Evolutionary conservation across 305 asterid genomes (phyloP), one percentile per base, ranked within the genome.

Genomic region (Stenogyne calaminthoides): DNA sequence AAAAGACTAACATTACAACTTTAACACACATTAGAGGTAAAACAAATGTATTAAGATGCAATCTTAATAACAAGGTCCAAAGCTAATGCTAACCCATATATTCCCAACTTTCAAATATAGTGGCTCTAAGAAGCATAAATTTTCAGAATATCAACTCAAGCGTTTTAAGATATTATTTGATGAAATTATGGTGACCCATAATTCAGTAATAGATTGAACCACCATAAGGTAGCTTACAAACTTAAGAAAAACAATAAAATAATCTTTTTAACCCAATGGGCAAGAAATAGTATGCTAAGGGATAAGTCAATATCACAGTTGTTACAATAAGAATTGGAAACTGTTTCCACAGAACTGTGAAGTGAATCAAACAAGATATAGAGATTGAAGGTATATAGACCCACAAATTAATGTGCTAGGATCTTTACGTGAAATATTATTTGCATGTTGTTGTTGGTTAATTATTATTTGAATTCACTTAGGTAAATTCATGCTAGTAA

Each of bases 1-100:
- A 42, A 55, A 72, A 55, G 37, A 34, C 36, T 19, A 65, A 15
- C 42, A 39, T 32, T 71, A 73, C 54, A 60, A 69, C 65, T 61
- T 52, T 60, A 60, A 70, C 52, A 66, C 51, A 47, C 69, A 55
- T 34, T 54, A 55, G 55, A 81, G 71, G 63, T 59, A 16, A 61
- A 34, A 70, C 49, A 69, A 34, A 69, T 73, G 56, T 63, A 52
- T 60, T 16, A n/a, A 12, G 66, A 63, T 68, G 61, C 66, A 42
- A 46, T 42, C 34, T 52, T 56, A 66, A 55, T 46, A 11, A 51
- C n/a, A n/a, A 44, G 70, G 60, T 29, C 40, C 64, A 58, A 49
- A 40, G 42, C 7, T 57, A 60, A 27, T 32, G 47, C 49, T 46
- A 62, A 62, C 64, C 64, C 67, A 51, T 56, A 10, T 18, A 72